Evolutionary conservation across 305 asterid species (phyloP).

Genomic region (Plantago lanceolata): DNA sequence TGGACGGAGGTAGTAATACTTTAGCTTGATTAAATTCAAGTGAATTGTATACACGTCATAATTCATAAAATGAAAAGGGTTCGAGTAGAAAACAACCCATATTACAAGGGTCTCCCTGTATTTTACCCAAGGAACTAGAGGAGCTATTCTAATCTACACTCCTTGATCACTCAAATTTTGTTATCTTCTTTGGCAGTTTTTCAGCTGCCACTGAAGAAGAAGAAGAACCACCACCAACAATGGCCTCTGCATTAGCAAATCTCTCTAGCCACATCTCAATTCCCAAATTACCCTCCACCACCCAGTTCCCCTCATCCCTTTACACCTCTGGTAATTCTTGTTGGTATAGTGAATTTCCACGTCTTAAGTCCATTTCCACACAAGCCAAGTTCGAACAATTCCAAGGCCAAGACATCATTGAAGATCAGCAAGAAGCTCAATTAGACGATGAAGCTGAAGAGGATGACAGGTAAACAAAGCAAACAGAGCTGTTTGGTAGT

Average conservation of each 20-base stretch:
- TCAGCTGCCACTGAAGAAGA: conserved; percentile 8
- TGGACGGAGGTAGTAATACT: no score
- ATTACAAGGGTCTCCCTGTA: no score
- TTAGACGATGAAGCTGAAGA: conserved; percentile 45
- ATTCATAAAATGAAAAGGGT: no score
- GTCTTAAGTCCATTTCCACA: conserved; percentile 21
- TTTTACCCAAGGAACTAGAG: no score
- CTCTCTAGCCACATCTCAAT: conserved; percentile 31
- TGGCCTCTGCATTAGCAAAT: conserved; percentile 49
- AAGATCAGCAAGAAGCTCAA: conserved; percentile 28
- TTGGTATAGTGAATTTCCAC: conserved; percentile 27
- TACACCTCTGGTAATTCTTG: conserved; percentile 13
- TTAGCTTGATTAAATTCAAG: no score
- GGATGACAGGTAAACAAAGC: conserved; percentile 58
- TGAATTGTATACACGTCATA: no score
- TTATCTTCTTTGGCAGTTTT: neutral
- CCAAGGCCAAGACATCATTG: conserved; percentile 44
- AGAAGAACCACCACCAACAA: conserved; percentile 27
- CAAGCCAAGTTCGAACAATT: conserved; percentile 74
- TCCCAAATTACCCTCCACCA: conserved; percentile 33
- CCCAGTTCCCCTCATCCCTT: conserved; percentile 28
- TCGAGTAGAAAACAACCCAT: no score
- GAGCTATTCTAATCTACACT: neutral
- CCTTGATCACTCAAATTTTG: conserved; percentile 10
- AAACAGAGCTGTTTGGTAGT: neutral